Evolutionary conservation across 169 alveolate genomes (phyloP).

Genomic region (Eimeria tenella): DNA sequence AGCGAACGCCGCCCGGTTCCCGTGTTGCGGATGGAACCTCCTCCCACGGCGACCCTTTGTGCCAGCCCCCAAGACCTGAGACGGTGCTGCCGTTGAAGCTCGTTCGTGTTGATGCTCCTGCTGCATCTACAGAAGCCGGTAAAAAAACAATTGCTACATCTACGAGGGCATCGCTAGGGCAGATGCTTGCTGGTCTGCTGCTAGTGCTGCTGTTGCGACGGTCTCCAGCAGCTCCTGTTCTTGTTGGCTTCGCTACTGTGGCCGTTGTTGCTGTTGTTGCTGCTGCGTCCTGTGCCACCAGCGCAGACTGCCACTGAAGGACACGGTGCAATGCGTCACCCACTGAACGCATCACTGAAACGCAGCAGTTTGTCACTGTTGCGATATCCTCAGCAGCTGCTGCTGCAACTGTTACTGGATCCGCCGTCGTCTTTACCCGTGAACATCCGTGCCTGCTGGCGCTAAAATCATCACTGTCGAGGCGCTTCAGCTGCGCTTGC

Average conservation of each 20-base stretch:
- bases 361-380: slow-evolving; percentile 32
- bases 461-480: neutral
- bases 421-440: neutral
- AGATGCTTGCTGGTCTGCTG: neutral
- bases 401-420: slow-evolving; percentile 26
- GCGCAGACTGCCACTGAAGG: slow-evolving; percentile 49
- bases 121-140: slow-evolving; percentile 45
- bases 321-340: slow-evolving; percentile 40
- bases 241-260: neutral
- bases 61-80: slow-evolving; percentile 48
- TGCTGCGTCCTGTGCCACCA: slow-evolving; percentile 28
- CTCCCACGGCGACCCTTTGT: slow-evolving; percentile 13
- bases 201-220: slow-evolving; percentile 54
- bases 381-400: slow-evolving; percentile 53
- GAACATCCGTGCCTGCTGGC: neutral
- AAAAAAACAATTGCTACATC: slow-evolving; percentile 38
- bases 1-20: neutral
- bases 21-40: neutral
- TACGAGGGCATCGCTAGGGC: slow-evolving; percentile 50
- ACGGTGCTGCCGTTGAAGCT: slow-evolving; percentile 28
- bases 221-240: slow-evolving; percentile 16
- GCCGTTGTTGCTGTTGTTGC: neutral
- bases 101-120: neutral
- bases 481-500: slow-evolving; percentile 30
- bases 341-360: slow-evolving; percentile 7